Evolutionary conservation across 176 grass and related monocot genomes (phyloP).

Genomic region (Elymus sibiricus): DNA sequence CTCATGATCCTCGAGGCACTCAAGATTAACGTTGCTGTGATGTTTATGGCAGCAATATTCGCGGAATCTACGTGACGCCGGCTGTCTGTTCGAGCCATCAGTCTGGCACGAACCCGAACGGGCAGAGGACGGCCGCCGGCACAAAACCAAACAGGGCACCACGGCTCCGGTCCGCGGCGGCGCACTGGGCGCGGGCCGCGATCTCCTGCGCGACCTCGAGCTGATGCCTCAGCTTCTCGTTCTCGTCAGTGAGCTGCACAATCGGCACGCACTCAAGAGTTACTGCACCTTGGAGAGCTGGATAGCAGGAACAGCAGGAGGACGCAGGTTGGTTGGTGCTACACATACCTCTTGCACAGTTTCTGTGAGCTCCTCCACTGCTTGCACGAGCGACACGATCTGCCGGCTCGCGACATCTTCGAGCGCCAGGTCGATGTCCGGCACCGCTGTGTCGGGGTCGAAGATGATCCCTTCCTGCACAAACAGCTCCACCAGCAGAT

Average conservation of each 20-base stretch:
- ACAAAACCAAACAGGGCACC: slow-evolving; percentile 30
- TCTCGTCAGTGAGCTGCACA: slow-evolving; percentile 50
- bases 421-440: slow-evolving; percentile 29
- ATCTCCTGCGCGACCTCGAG: slow-evolving; percentile 35
- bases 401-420: slow-evolving; percentile 40
- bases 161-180: background rate
- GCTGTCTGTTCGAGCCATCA: background rate
- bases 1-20: background rate
- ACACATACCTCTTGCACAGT: slow-evolving; percentile 46
- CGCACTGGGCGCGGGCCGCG: slow-evolving; percentile 11
- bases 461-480: slow-evolving; percentile 67
- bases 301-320: background rate
- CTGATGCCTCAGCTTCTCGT: slow-evolving; percentile 37
- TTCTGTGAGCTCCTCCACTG: slow-evolving; percentile 54
- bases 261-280: background rate
- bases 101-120: slow-evolving; percentile 35
- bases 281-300: background rate
- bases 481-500: slow-evolving; percentile 64
- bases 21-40: background rate
- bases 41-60: background rate
- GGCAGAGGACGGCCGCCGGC: slow-evolving; percentile 26
- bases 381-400: slow-evolving; percentile 46
- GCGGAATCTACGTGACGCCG: background rate
- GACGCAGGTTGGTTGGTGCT: background rate
- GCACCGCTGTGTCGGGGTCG: slow-evolving; percentile 20